A percentile compares a stretch with the other conserved stretches of the same genome.
Conservation (phyloP, 352 stramenopile species). For the Peronosclerospora sorghi region DNA sequence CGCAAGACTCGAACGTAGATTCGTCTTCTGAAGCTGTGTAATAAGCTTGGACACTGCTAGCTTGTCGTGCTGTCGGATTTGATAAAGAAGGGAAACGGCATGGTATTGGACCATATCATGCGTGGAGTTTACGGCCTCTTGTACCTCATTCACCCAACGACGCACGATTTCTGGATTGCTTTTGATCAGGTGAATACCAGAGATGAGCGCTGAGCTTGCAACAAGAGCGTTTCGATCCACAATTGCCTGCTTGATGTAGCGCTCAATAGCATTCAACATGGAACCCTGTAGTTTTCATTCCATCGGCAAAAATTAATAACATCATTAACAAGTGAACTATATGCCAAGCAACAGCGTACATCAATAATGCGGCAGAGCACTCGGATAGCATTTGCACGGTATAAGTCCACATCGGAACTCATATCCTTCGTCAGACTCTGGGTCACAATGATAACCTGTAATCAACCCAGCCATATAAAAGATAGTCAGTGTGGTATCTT, state of each 20-base stretch:
- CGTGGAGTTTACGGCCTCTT: slow-evolving; percentile 91
- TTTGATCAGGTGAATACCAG: slow-evolving; percentile 91
- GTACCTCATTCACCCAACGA: slow-evolving; percentile 96
- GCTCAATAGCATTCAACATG: slow-evolving; percentile 87
- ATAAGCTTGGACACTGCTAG: slow-evolving; percentile 96
- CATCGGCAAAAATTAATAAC: neutral
- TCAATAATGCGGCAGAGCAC: slow-evolving; percentile 95
- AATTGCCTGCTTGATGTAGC: slow-evolving; percentile 99
- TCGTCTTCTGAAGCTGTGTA: slow-evolving; percentile 88
- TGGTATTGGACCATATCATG: slow-evolving; percentile 99
- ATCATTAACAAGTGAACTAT: too few species aligned
- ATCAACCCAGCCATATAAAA: slow-evolving; percentile 11
- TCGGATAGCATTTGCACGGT: slow-evolving; percentile 97
- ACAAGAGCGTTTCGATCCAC: slow-evolving; percentile 97
- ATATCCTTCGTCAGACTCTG: slow-evolving; percentile 99
- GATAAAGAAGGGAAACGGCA: slow-evolving; percentile 95
- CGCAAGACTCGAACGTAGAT: slow-evolving; percentile 89
- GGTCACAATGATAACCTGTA: slow-evolving; percentile 98
- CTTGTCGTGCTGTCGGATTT: slow-evolving; percentile 97
- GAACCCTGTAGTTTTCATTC: slow-evolving; percentile 37
- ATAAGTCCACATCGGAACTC: slow-evolving; percentile 96
- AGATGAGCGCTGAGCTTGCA: slow-evolving; percentile 93
- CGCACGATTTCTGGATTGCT: slow-evolving; percentile 87
- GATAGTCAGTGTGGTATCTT: slow-evolving; percentile 4
- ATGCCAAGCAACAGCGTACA: too few species aligned